phyloP scores from a whole-genome alignment of 345 rosid species.

The Eucalyptus cladocalyx region DNA sequence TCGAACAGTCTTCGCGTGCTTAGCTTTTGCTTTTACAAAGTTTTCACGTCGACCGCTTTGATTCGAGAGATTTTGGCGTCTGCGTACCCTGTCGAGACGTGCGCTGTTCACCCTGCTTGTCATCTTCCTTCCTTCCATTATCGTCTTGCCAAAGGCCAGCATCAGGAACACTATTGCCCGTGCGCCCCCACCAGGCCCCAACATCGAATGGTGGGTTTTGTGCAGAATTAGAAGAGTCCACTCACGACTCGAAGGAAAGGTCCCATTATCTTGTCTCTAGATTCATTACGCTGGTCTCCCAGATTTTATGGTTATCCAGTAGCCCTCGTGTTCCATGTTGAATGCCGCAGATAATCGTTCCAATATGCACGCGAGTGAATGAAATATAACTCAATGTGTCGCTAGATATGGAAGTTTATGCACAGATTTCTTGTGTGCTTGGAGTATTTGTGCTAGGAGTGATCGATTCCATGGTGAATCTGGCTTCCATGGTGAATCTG shows the following conservation, averaged over 20 bases:
- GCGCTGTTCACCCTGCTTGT: background rate
- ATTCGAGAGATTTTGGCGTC: background rate
- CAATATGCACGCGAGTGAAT: background rate
- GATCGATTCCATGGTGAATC: background rate
- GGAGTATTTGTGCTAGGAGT: background rate
- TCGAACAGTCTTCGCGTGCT: background rate
- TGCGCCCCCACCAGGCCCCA: background rate
- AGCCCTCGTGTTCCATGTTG: background rate
- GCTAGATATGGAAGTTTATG: background rate
- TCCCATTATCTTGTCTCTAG: background rate
- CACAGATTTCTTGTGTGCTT: background rate
- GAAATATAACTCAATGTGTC: background rate
- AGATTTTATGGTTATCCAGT: background rate
- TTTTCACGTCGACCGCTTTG: background rate
- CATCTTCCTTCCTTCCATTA: background rate
- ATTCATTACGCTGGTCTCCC: background rate
- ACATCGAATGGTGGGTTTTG: background rate
- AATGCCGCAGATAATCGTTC: background rate
- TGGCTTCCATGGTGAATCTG: background rate
- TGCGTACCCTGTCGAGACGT: background rate
- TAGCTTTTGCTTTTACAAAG: background rate
- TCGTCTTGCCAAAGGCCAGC: background rate
- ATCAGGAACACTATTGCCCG: background rate
- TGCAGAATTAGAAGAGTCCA: background rate
- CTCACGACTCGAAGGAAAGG: background rate